phyloP scores from a whole-genome alignment of 441 rosid genomes.

The Populus trichocarpa region DNA sequence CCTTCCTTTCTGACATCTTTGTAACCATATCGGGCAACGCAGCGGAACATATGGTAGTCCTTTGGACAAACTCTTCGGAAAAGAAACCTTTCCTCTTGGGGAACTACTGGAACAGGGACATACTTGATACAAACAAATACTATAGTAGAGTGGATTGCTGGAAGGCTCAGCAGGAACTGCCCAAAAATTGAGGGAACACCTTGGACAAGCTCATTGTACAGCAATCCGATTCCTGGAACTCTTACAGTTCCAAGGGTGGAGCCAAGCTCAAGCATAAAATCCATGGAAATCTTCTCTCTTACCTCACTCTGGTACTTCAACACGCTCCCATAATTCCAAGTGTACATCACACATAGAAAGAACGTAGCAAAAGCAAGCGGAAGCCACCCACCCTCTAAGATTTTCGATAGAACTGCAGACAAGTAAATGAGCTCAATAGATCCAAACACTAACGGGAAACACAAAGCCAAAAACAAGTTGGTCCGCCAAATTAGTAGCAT shows the following conservation, averaged over 20 bases:
- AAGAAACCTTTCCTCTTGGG: slow-evolving; percentile 84
- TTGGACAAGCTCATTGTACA: slow-evolving; percentile 84
- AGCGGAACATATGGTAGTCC: slow-evolving; percentile 92
- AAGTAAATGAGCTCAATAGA: slow-evolving; percentile 71
- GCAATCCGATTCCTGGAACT: slow-evolving; percentile 79
- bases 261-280: slow-evolving; percentile 83
- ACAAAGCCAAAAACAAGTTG: slow-evolving; percentile 64
- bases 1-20: slow-evolving; percentile 88
- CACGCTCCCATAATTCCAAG: slow-evolving; percentile 95
- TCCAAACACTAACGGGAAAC: slow-evolving; percentile 78
- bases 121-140: slow-evolving; percentile 92
- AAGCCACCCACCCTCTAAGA: slow-evolving; percentile 88
- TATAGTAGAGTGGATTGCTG: slow-evolving; percentile 84
- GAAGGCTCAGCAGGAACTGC: slow-evolving; percentile 82
- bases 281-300: slow-evolving; percentile 83
- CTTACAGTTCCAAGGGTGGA: slow-evolving; percentile 79
- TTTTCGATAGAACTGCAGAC: slow-evolving; percentile 76
- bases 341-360: slow-evolving; percentile 81
- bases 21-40: slow-evolving; percentile 89
- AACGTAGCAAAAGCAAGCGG: slow-evolving; percentile 72
- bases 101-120: slow-evolving; percentile 89
- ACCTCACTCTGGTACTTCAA: slow-evolving; percentile 91
- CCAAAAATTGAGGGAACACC: slow-evolving; percentile 89
- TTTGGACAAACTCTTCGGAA: slow-evolving; percentile 86
- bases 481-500: slow-evolving; percentile 97